phyloP scores from a whole-genome alignment of 139 green algal genomes.

The Volvox reticuliferus region DNA sequence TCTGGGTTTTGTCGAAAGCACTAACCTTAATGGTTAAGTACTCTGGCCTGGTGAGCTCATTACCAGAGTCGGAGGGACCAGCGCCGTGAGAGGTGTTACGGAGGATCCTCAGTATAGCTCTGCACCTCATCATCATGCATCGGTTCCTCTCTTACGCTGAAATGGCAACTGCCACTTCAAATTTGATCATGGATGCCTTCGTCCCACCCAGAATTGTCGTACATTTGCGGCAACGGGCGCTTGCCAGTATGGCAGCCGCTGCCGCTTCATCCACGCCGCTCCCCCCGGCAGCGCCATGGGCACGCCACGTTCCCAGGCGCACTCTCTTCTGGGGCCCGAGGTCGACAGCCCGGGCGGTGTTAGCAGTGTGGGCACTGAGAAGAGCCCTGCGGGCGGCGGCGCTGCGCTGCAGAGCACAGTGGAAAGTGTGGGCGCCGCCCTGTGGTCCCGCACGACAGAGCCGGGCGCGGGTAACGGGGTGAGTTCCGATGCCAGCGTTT shows the following conservation, averaged over 20 bases:
- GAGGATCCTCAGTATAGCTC: background rate
- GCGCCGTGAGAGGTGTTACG: too few species aligned
- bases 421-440: background rate
- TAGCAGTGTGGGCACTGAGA: background rate
- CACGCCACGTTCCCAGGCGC: background rate
- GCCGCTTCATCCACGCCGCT: conserved; percentile 89
- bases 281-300: background rate
- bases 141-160: background rate
- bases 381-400: background rate
- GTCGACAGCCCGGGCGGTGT: background rate
- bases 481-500: background rate
- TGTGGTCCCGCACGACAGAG: background rate
- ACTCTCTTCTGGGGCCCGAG: background rate
- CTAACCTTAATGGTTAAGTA: too few species aligned
- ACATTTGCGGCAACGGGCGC: conserved; percentile 78
- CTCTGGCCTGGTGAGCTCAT: background rate
- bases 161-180: background rate
- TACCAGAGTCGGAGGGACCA: background rate
- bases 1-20: too few species aligned
- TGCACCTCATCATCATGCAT: background rate
- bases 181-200: too few species aligned
- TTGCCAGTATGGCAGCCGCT: conserved; percentile 91
- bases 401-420: background rate
- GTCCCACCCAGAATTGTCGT: conserved; percentile 67
- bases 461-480: background rate